Base-by-base conservation (phyloP, 2,329 filamentous ascomycete genomes). In the Xylaria sp. region DNA sequence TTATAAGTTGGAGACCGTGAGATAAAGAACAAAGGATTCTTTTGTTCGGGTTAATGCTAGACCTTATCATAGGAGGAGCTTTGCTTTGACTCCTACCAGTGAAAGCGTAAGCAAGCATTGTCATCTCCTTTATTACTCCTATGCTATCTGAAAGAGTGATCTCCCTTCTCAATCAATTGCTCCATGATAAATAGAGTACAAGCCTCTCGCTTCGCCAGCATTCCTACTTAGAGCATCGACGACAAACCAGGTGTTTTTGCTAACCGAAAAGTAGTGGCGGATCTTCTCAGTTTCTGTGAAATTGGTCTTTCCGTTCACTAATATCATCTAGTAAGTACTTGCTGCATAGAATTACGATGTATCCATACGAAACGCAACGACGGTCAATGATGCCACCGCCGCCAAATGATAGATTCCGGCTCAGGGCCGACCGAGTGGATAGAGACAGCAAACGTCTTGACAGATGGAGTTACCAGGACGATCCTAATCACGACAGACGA, bases 401-500 rank as follows among this genome's bases (percentile, higher is more conserved):
- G 5, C 3, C 15, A 50, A 55, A 6, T 3, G 0, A 18, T 18
- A 34, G 18, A 48, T n/a, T 9, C 32, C 52, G 5, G 4, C 5
- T 18, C 48, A 32, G 44, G 23, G n/a, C 28, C 4, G 41, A n/a
- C 18, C 28, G 41, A 32, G 13, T 3, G 8, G 61, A 63, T 8
- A 28, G 18, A 8, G 37, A 15, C 13, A 12, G n/a, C 1, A 20
- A 50, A 44, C 39, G 34, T 41, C 5, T 75, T 6, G 54, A 66
- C 34, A 69, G 46, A 20, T 69, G 25, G 65, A 69, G 15, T 54
- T 70, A 55, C 8, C 20, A 2, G 9, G 1, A 7, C 1, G 69
- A 69, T 23, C 46, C 1, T 0, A n/a, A 56, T 15, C 74, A 74
- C 58, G 13, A 32, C 7, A 50, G 10, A 1, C 62, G 73, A 48